Evolutionary conservation across 148 eudicot genomes (phyloP).

Genomic region (Rhododendron molle): DNA sequence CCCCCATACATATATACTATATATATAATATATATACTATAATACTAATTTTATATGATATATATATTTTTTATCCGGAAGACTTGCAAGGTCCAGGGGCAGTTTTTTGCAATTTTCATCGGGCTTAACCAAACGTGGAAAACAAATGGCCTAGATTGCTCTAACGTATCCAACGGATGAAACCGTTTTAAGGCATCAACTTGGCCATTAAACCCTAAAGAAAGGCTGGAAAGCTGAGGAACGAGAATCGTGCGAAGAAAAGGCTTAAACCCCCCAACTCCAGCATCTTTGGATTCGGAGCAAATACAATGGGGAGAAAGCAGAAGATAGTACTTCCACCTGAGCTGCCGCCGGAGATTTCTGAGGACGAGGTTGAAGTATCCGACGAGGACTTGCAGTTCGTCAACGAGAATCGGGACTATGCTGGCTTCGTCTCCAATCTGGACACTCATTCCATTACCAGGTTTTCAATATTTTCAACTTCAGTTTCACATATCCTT

Average conservation of each 20-base stretch:
- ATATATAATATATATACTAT: no score
- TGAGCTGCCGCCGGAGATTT: slow-evolving; percentile 74
- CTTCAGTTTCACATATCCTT: not conserved
- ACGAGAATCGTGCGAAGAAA: not conserved
- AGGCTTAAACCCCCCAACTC: not conserved
- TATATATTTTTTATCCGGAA: no score
- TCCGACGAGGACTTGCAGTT: slow-evolving; percentile 77
- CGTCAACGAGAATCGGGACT: slow-evolving; percentile 33
- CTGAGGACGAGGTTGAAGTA: slow-evolving; percentile 64
- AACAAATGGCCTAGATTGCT: no score
- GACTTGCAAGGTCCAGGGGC: no score
- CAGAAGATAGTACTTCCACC: slow-evolving; percentile 57
- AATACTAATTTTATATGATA: no score
- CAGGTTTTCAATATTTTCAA: slow-evolving; percentile 29
- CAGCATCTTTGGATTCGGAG: slow-evolving; percentile 10
- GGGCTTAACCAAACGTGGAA: no score
- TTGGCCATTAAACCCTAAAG: not conserved
- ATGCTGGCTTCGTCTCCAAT: slow-evolving; percentile 53
- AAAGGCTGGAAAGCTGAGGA: not conserved
- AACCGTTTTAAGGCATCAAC: not conserved
- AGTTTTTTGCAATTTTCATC: no score
- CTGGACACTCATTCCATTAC: slow-evolving; percentile 71
- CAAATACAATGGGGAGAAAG: slow-evolving; percentile 54
- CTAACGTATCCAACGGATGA: not conserved
- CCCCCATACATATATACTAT: no score